Evolutionary conservation across 768 basidiomycete genomes (phyloP).

Genomic region (Sarcodon sp.): DNA sequence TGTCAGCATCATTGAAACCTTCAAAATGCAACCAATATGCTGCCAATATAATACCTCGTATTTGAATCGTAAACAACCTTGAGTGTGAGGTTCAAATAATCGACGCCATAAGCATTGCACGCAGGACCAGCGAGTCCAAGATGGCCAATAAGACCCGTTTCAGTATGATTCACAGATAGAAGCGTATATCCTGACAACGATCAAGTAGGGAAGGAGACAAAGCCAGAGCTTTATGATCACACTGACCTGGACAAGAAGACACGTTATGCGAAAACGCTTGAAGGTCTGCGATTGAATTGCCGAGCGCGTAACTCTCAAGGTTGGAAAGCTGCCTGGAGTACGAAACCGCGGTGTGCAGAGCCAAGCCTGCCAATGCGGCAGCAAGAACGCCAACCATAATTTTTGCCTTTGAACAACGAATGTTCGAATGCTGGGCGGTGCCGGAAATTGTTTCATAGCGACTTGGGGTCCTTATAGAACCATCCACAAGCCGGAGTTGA

Average conservation of each 20-base stretch:
- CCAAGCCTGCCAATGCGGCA: no score
- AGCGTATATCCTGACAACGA: conserved; percentile 39
- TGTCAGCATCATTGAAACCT: conserved; percentile 23
- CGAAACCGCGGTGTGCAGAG: no score
- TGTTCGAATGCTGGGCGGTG: no score
- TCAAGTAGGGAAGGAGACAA: neutral
- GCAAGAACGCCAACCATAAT: no score
- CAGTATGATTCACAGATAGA: conserved; percentile 25
- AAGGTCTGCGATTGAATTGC: neutral
- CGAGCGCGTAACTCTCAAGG: conserved; percentile 1
- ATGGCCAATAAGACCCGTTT: conserved; percentile 38
- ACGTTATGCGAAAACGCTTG: conserved; percentile 12
- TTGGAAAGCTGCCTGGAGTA: conserved; percentile 2
- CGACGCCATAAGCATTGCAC: conserved; percentile 56
- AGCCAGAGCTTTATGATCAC: neutral
- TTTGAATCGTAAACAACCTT: conserved; percentile 50
- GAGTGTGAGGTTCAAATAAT: conserved; percentile 45
- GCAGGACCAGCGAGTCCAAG: conserved; percentile 39
- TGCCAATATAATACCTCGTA: conserved; percentile 27
- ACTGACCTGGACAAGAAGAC: conserved; percentile 15
- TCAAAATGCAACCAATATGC: neutral
- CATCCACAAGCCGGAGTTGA: no score
- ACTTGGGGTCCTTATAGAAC: no score
- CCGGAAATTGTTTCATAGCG: no score
- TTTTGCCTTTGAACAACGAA: no score